phyloP scores from a whole-genome alignment of 2,329 filamentous ascomycete genomes.

The Teratosphaeria viscida region DNA sequence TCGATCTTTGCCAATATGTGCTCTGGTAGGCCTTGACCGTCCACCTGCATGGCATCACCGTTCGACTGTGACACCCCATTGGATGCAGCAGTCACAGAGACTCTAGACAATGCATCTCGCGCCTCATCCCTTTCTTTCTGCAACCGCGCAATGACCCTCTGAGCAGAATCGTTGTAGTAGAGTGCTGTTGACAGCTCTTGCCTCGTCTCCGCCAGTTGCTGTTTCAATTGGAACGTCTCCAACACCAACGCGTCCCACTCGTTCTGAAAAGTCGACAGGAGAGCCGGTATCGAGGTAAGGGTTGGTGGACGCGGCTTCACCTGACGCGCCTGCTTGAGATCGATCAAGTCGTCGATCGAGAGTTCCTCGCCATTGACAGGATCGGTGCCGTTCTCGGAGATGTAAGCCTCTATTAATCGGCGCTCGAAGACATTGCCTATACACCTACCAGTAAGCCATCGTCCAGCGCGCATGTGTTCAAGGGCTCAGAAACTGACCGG shows the following conservation, averaged over 20 bases:
- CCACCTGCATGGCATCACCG: conserved; percentile 88
- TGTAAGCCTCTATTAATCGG: conserved; percentile 87
- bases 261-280: conserved; percentile 91
- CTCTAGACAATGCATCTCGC: conserved; percentile 73
- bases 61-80: conserved; percentile 37
- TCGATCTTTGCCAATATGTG: conserved; percentile 64
- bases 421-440: conserved; percentile 85
- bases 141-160: conserved; percentile 83
- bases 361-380: conserved; percentile 82
- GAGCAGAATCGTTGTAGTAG: conserved; percentile 96
- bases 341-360: conserved; percentile 71
- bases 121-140: conserved; percentile 90
- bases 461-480: conserved; percentile 14
- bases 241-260: conserved; percentile 94
- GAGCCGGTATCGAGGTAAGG: conserved; percentile 88
- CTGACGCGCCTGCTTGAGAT: conserved; percentile 71
- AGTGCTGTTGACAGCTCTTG: conserved; percentile 89
- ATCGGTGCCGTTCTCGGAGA: conserved; percentile 85
- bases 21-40: conserved; percentile 65
- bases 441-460: conserved; percentile 22
- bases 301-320: conserved; percentile 85
- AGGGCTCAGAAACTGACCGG: conserved; percentile 48
- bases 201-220: conserved; percentile 78
- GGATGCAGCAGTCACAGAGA: conserved; percentile 56
- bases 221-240: conserved; percentile 82